A percentile compares a stretch with the other conserved stretches of the same genome.
Evolutionary conservation across 805 yeast species (phyloP).

Genomic region (Isabelozyma gotoi): DNA sequence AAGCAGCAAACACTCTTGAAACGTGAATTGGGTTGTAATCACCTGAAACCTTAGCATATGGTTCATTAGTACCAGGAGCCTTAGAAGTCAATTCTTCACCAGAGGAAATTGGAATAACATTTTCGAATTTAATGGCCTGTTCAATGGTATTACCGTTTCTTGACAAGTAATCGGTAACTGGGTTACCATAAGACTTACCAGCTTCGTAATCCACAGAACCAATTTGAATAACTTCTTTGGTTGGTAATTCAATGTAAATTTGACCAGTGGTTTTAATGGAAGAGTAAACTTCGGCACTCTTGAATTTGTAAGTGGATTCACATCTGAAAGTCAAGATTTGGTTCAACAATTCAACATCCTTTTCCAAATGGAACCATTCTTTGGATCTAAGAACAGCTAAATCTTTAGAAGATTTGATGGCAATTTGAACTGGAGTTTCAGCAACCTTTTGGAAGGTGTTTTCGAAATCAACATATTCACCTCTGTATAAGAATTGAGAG

Average conservation of each 20-base stretch:
- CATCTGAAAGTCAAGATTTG: constrained; percentile 87
- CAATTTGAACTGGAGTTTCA: constrained; percentile 84
- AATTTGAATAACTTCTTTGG: constrained; percentile 82
- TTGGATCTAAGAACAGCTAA: constrained; percentile 90
- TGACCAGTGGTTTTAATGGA: constrained; percentile 83
- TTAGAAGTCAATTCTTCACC: constrained; percentile 62
- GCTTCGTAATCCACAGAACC: constrained; percentile 87
- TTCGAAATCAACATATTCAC: constrained; percentile 80
- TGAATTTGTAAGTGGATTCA: constrained; percentile 79
- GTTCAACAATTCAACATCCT: constrained; percentile 66
- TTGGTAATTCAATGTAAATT: constrained; percentile 83
- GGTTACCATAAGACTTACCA: constrained; percentile 93
- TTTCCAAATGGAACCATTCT: constrained; percentile 94
- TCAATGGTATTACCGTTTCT: constrained; percentile 93
- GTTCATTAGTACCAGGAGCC: constrained; percentile 95
- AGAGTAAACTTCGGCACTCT: constrained; percentile 71
- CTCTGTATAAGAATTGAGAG: constrained; percentile 96
- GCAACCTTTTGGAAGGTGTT: constrained; percentile 87
- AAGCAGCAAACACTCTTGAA: constrained; percentile 88
- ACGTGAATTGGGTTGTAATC: constrained; percentile 99
- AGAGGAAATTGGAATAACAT: constrained; percentile 79
- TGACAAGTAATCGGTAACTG: constrained; percentile 88
- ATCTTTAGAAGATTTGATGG: constrained; percentile 75
- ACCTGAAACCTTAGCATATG: constrained; percentile 96
- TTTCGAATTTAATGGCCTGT: constrained; percentile 89